Conservation (phyloP, 306 rosid species). For the Trifolium repens region DNA sequence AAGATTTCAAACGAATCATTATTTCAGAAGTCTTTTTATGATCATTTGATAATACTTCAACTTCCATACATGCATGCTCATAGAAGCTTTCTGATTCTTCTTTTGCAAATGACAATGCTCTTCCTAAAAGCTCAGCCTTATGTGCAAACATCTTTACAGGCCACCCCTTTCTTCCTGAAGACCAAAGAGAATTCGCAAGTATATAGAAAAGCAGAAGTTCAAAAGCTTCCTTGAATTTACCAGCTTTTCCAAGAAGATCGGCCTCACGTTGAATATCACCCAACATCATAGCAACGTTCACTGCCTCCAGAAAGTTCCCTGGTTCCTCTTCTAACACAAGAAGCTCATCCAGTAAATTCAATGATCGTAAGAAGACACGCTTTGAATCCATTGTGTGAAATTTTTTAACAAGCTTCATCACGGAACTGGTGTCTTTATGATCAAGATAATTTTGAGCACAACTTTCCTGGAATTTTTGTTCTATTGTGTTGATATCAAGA, state of each 20-base stretch:
- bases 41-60: conserved; percentile 50
- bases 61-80: conserved; percentile 53
- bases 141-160: conserved; percentile 57
- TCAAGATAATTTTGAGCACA: conserved; percentile 63
- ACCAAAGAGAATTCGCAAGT: conserved; percentile 69
- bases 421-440: conserved; percentile 52
- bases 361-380: conserved; percentile 58
- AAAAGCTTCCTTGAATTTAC: conserved; percentile 55
- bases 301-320: conserved; percentile 70
- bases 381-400: conserved; percentile 55
- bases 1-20: conserved; percentile 45
- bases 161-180: conserved; percentile 68
- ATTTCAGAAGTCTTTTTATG: conserved; percentile 20
- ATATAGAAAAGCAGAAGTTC: conserved; percentile 50
- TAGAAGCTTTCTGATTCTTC: conserved; percentile 40
- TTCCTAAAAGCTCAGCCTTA: conserved; percentile 56
- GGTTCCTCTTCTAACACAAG: conserved; percentile 65
- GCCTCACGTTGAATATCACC: conserved; percentile 51
- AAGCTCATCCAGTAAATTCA: conserved; percentile 60
- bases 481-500: conserved; percentile 47
- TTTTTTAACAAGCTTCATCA: conserved; percentile 76
- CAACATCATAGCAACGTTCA: conserved; percentile 56
- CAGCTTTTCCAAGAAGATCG: conserved; percentile 62
- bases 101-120: conserved; percentile 58
- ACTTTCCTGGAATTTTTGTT: conserved; percentile 60